phyloP scores from a whole-genome alignment of 1,284 basidiomycete genomes.

The Melampsora larici-populina region DNA sequence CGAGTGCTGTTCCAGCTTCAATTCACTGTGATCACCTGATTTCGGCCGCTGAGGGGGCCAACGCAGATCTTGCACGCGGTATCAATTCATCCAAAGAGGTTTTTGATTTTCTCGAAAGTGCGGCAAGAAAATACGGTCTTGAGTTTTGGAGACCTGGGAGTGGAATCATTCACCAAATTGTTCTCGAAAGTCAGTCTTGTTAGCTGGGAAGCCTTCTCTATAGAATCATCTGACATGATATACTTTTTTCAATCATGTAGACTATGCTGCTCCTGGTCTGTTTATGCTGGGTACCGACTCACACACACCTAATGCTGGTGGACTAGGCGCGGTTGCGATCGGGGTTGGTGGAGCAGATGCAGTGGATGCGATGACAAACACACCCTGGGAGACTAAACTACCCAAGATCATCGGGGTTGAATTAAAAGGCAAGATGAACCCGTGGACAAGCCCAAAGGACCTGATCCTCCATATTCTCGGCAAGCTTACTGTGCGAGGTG shows the following conservation, averaged over 20 bases:
- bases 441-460: conserved; percentile 96
- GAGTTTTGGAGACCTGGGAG: conserved; percentile 69
- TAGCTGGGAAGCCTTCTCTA: conserved; percentile 67
- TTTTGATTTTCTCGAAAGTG: conserved; percentile 95
- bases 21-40: conserved; percentile 94
- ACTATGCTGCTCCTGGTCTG: conserved; percentile 57
- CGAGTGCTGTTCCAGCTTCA: conserved; percentile 80
- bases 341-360: conserved; percentile 99
- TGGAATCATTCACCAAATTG: conserved; percentile 91
- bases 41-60: conserved; percentile 67
- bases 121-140: conserved; percentile 83
- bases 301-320: conserved; percentile 97
- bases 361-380: conserved; percentile 96
- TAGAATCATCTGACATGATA: conserved; percentile 58
- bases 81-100: conserved; percentile 67
- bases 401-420: conserved; percentile 68
- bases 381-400: conserved; percentile 97
- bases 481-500: conserved; percentile 89
- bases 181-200: conserved; percentile 68
- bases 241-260: conserved; percentile 26
- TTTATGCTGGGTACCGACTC: conserved; percentile 71
- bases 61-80: conserved; percentile 71
- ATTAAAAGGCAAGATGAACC: conserved; percentile 78
- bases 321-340: conserved; percentile 94
- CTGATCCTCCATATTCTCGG: conserved; percentile 92